A percentile compares a stretch with the other conserved stretches of the same genome.
Conservation (phyloP, 2,329 filamentous ascomycete species). For the Ceratocystis colombiana region DNA sequence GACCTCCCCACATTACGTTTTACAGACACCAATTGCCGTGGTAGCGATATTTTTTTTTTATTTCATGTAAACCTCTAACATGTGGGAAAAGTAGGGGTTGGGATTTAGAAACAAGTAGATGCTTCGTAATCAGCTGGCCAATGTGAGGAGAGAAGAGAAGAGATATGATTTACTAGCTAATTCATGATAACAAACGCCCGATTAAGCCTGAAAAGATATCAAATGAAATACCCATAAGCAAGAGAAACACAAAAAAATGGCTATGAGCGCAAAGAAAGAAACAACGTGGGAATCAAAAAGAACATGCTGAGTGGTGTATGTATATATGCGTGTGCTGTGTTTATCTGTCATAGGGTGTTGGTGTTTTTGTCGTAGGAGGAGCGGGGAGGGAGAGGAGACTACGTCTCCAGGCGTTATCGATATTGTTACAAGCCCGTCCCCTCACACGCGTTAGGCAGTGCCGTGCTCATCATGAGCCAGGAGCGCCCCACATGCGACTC, state of each 20-base stretch:
- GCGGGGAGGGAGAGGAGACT: neutral
- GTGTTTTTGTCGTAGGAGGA: neutral
- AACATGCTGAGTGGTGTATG: conserved; percentile 11
- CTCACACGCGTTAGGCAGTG: neutral
- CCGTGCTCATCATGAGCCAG: neutral
- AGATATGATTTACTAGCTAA: conserved; percentile 13
- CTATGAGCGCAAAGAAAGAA: neutral
- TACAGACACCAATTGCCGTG: no score
- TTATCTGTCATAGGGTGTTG: neutral
- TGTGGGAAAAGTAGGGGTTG: no score
- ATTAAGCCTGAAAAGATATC: neutral
- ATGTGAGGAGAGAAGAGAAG: neutral
- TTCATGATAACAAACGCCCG: neutral
- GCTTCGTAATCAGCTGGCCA: neutral
- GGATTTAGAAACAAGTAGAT: no score
- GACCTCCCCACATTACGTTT: no score
- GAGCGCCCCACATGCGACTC: conserved; percentile 21
- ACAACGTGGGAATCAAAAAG: neutral
- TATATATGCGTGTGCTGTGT: conserved; percentile 12
- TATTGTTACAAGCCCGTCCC: conserved; percentile 4
- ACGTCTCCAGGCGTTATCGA: neutral
- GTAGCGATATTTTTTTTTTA: no score
- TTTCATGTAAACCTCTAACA: no score
- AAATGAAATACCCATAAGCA: neutral
- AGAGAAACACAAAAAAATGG: neutral